Evolutionary conservation across 2,329 filamentous ascomycete species (phyloP).

Genomic region (Colletotrichum sp.): DNA sequence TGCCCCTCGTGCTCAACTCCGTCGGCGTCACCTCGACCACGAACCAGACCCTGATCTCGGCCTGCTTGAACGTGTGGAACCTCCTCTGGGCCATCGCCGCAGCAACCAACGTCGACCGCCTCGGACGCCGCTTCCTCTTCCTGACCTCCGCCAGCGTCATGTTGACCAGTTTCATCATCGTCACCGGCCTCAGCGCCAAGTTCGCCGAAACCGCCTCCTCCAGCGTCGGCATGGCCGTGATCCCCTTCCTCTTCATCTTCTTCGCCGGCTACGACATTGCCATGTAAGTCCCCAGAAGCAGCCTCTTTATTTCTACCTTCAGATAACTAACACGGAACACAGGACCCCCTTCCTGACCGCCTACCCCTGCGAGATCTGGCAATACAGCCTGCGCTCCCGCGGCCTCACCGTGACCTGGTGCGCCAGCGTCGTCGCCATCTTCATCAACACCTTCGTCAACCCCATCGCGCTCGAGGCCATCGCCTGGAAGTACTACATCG

Average conservation of each 20-base stretch:
- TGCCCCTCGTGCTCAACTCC: conserved; percentile 25
- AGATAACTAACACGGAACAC: neutral
- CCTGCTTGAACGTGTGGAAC: conserved; percentile 19
- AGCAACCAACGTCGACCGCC: conserved; percentile 12
- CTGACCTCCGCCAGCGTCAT: conserved; percentile 12
- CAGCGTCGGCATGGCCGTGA: conserved; percentile 29
- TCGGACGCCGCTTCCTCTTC: conserved; percentile 17
- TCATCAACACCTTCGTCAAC: conserved; percentile 41
- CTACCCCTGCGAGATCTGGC: conserved; percentile 18
- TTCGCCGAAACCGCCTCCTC: conserved; percentile 25
- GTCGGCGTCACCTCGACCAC: conserved; percentile 34
- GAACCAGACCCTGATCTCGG: conserved; percentile 40
- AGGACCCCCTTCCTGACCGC: conserved; percentile 6
- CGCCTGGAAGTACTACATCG: conserved; percentile 49
- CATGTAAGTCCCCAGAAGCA: neutral
- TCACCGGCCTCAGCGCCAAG: conserved; percentile 11
- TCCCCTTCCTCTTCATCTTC: conserved; percentile 44
- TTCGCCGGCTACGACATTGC: conserved; percentile 31
- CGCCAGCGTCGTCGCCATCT: conserved; percentile 5
- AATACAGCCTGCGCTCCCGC: conserved; percentile 6
- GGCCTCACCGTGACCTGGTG: conserved; percentile 12
- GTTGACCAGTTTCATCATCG: conserved; percentile 10
- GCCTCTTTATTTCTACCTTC: too few species aligned
- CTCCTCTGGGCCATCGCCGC: conserved; percentile 15
- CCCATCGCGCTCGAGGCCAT: conserved; percentile 46